Evolutionary conservation across 257 asterid genomes (phyloP).

Genomic region (Leonotis leonurus): DNA sequence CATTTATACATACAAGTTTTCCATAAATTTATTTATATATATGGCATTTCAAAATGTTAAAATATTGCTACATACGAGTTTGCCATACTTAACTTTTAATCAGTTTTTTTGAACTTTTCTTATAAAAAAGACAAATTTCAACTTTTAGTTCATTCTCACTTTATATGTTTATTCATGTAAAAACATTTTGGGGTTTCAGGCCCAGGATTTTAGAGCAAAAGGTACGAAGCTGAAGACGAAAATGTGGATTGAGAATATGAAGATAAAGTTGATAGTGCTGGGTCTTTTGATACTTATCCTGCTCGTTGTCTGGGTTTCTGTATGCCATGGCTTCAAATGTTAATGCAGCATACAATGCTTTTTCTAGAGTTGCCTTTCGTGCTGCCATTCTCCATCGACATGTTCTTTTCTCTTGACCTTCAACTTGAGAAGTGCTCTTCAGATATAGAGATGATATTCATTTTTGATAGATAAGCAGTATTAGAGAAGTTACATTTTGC

Average conservation of each 20-base stretch:
- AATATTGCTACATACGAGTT: no score
- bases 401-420: neutral
- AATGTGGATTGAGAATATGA: slow-evolving; percentile 64
- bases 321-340: slow-evolving; percentile 53
- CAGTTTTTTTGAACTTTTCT: no score
- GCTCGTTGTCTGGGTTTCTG: slow-evolving; percentile 36
- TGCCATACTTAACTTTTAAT: no score
- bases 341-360: slow-evolving; percentile 3
- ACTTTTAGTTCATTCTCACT: neutral
- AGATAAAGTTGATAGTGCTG: slow-evolving; percentile 47
- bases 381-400: neutral
- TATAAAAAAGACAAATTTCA: neutral
- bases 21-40: no score
- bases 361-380: neutral
- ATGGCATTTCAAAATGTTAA: no score
- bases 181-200: slow-evolving; percentile 33
- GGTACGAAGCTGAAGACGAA: slow-evolving; percentile 43
- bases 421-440: neutral
- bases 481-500: no score
- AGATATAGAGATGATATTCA: neutral
- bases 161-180: no score
- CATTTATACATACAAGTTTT: no score
- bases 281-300: slow-evolving; percentile 27
- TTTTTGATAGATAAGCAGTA: slow-evolving; percentile 8
- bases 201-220: slow-evolving; percentile 49